These are phyloP conservation scores for Starmerella floricola DNA, from an alignment of 805 yeast species.

Conservation along the genomic window DNA sequence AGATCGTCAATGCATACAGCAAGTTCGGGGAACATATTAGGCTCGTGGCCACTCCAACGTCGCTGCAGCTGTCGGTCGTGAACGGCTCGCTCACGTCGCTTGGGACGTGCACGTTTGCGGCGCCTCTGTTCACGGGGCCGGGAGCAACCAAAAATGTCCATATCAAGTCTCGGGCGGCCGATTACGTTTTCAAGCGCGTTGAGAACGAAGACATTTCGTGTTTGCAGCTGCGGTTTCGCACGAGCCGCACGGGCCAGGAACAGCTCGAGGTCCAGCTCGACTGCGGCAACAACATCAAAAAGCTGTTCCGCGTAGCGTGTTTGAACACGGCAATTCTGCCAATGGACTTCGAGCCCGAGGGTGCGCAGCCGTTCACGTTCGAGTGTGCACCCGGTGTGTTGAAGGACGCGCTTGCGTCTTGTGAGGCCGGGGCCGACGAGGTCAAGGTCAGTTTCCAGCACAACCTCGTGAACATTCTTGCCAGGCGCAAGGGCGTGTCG, in stretches of 20 bases:
- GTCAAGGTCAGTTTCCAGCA: conserved; percentile 15
- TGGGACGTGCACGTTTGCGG: conserved; percentile 4
- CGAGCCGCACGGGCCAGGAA: conserved; percentile 12
- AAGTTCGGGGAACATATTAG: conserved; percentile 15
- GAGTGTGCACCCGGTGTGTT: conserved; percentile 16
- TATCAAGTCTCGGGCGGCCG: conserved; percentile 17
- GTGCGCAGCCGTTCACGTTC: conserved; percentile 4
- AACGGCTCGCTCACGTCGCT: conserved; percentile 15
- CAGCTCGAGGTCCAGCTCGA: conserved; percentile 7
- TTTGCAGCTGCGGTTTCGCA: conserved; percentile 9
- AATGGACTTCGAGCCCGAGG: conserved; percentile 3
- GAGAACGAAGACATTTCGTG: conserved; percentile 4
- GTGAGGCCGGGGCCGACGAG: conserved; percentile 20
- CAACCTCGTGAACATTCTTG: conserved; percentile 12
- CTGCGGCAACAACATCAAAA: conserved; percentile 6
- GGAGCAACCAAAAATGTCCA: conserved; percentile 7
- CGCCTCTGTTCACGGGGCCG: conserved; percentile 8
- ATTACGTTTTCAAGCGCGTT: conserved; percentile 10
- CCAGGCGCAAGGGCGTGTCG: conserved; percentile 8
- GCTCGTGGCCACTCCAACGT: conserved; percentile 4
- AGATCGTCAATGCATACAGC: conserved; percentile 7
- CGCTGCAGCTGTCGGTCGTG: conserved; percentile 8
- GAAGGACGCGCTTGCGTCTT: conserved; percentile 16
- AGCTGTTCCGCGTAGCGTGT: conserved; percentile 9
- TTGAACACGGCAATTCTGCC: conserved; percentile 9